Percentiles rank a stretch among this genome's conserved stretches.
These are phyloP conservation scores for Aspergillus haitiensis DNA, from an alignment of 495 filamentous ascomycete species.

Conservation along the genomic window DNA sequence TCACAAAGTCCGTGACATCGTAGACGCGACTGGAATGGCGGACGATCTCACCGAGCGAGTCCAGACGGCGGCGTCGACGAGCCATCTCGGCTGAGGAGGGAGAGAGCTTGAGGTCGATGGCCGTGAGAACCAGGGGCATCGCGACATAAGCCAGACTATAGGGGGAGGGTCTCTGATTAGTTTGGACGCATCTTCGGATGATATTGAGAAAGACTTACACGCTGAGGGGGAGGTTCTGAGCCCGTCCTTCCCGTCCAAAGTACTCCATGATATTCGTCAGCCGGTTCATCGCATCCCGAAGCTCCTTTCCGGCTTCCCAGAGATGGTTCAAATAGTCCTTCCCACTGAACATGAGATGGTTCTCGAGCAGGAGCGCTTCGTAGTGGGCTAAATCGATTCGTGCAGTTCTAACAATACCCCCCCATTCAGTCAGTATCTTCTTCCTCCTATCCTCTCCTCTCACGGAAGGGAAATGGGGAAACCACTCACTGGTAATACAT, in stretches of 20 bases:
- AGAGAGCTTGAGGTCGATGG: constrained; percentile 39
- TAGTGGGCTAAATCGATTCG: constrained; percentile 34
- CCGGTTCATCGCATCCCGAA: constrained; percentile 26
- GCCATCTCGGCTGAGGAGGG: constrained; percentile 24
- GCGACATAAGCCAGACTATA: constrained; percentile 33
- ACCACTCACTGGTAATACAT: constrained; percentile 53
- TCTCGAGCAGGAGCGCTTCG: constrained; percentile 29
- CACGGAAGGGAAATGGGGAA: background rate
- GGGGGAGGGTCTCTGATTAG: background rate
- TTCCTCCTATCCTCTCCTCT: background rate
- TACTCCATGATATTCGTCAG: constrained; percentile 33
- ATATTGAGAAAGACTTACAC: constrained; percentile 26
- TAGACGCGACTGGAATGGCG: constrained; percentile 33
- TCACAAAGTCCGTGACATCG: constrained; percentile 38
- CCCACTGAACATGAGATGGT: constrained; percentile 19
- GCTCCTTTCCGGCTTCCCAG: constrained; percentile 22
- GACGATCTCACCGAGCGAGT: constrained; percentile 33
- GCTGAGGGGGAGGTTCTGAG: constrained; percentile 33
- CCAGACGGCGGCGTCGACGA: constrained; percentile 25
- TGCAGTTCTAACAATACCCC: constrained; percentile 16
- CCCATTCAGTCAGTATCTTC: background rate
- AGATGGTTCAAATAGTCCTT: constrained; percentile 22
- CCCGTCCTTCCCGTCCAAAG: constrained; percentile 29
- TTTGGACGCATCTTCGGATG: background rate
- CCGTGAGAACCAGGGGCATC: constrained; percentile 38